A percentile compares a stretch with the other conserved stretches of the same genome.
Conservation (phyloP, 768 basidiomycete genomes). For the Boletus bicolor region DNA sequence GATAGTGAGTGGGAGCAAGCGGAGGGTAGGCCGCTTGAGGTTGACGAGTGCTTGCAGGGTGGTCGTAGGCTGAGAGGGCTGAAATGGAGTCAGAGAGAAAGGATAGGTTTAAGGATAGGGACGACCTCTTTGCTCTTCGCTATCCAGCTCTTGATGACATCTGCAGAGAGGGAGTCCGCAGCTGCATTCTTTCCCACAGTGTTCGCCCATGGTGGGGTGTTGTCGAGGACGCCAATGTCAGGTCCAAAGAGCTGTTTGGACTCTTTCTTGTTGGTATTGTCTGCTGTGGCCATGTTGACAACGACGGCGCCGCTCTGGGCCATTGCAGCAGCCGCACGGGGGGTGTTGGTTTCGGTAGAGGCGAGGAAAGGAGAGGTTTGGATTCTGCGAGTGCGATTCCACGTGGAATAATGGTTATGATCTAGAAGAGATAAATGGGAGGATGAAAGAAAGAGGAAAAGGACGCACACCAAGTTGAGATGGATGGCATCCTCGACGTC, state of each 20-base stretch:
- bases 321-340: conserved; percentile 49
- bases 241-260: conserved; percentile 85
- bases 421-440: conserved; percentile 28
- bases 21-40: conserved; percentile 84
- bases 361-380: conserved; percentile 52
- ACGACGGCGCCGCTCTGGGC: conserved; percentile 36
- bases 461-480: conserved; percentile 41
- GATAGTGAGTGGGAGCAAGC: conserved; percentile 61
- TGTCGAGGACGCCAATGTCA: conserved; percentile 74
- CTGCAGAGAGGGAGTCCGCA: conserved; percentile 73
- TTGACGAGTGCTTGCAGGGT: conserved; percentile 94
- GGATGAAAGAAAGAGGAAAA: neutral
- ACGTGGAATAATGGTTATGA: conserved; percentile 50
- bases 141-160: conserved; percentile 81
- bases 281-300: conserved; percentile 22
- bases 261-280: conserved; percentile 40
- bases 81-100: conserved; percentile 3
- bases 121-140: conserved; percentile 81
- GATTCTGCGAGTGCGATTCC: conserved; percentile 57
- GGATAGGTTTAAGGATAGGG: neutral
- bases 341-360: conserved; percentile 45
- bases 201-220: conserved; percentile 69
- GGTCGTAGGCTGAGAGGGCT: conserved; percentile 83
- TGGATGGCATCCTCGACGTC: conserved; percentile 26
- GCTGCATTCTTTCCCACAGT: conserved; percentile 57